A percentile compares a stretch with the other conserved stretches of the same genome.
These are phyloP conservation scores for Nakazawaea molendinolei DNA, from an alignment of 805 yeast genomes.

Conservation along the genomic window DNA sequence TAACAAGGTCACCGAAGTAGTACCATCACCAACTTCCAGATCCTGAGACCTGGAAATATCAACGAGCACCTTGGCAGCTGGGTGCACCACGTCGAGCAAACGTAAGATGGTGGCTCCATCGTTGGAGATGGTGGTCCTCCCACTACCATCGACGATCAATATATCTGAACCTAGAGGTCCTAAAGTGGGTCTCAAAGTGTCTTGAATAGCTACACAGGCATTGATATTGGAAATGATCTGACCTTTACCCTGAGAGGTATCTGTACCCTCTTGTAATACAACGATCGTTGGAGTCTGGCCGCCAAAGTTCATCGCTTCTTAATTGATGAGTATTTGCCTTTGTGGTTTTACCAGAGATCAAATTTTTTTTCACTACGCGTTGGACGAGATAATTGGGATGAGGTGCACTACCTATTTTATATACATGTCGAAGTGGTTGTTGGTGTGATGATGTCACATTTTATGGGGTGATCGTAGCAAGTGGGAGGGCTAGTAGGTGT, in stretches of 20 bases:
- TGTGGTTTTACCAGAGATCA: background rate
- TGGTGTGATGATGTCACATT: too few relatives aligned
- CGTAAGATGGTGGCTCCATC: constrained; percentile 97
- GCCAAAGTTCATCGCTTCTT: constrained; percentile 65
- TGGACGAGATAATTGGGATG: too few relatives aligned
- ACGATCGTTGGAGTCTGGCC: constrained; percentile 97
- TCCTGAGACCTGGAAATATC: constrained; percentile 95
- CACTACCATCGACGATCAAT: constrained; percentile 74
- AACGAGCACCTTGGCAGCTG: constrained; percentile 94
- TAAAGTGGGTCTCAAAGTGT: constrained; percentile 86
- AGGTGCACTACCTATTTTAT: constrained; percentile 1
- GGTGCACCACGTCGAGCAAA: constrained; percentile 91
- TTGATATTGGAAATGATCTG: constrained; percentile 93
- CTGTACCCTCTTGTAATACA: constrained; percentile 96
- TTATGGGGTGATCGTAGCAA: too few relatives aligned
- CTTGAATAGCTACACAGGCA: constrained; percentile 96
- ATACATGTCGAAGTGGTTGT: too few relatives aligned
- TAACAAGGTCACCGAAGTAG: constrained; percentile 88
- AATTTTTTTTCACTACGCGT: constrained; percentile 5
- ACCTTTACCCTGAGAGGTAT: constrained; percentile 92
- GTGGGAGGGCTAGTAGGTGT: too few relatives aligned
- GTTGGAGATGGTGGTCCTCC: constrained; percentile 90
- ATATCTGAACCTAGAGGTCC: constrained; percentile 98
- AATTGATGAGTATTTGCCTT: too few relatives aligned
- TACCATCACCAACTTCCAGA: constrained; percentile 98